Conservation (phyloP, 2,329 filamentous ascomycete genomes). For the Neonectria sp. region DNA sequence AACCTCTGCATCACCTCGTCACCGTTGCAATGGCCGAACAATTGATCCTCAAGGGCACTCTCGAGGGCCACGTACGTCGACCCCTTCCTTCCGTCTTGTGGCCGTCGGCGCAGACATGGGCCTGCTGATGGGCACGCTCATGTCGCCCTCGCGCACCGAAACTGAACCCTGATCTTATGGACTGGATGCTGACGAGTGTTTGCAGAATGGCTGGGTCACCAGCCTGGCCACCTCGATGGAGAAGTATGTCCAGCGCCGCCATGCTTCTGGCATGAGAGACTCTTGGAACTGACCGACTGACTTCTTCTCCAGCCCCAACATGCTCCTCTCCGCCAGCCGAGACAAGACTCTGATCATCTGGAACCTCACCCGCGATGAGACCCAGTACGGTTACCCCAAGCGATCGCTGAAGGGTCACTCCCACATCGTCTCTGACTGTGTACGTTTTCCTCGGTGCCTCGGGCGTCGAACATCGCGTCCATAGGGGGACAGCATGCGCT, state of each 20-base stretch:
- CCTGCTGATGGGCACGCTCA: slow-evolving; percentile 31
- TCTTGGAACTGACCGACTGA: slow-evolving; percentile 35
- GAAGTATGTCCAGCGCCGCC: slow-evolving; percentile 77
- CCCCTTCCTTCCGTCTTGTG: slow-evolving; percentile 36
- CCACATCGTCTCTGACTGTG: slow-evolving; percentile 99
- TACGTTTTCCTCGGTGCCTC: slow-evolving; percentile 69
- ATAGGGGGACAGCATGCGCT: slow-evolving; percentile 35
- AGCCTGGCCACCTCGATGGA: slow-evolving; percentile 98
- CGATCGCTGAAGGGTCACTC: slow-evolving; percentile 98
- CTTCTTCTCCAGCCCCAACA: slow-evolving; percentile 82
- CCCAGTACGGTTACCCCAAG: slow-evolving; percentile 99
- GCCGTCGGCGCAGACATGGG: slow-evolving; percentile 36
- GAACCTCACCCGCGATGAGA: slow-evolving; percentile 99
- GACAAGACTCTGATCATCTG: slow-evolving; percentile 99
- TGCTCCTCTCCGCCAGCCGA: slow-evolving; percentile 97
- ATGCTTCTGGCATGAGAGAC: slow-evolving; percentile 8
- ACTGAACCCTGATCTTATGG: slow-evolving; percentile 25
- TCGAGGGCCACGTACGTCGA: slow-evolving; percentile 90
- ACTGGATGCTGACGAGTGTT: slow-evolving; percentile 46
- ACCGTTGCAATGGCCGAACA: slow-evolving; percentile 85
- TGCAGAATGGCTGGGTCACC: slow-evolving; percentile 96
- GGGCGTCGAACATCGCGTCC: slow-evolving; percentile 4
- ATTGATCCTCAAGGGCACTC: slow-evolving; percentile 95
- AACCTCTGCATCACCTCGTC: slow-evolving; percentile 59
- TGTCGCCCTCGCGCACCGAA: slow-evolving; percentile 28